These are phyloP conservation scores for Solanum piurae DNA, from an alignment of 257 asterid species.

Conservation along the genomic window DNA sequence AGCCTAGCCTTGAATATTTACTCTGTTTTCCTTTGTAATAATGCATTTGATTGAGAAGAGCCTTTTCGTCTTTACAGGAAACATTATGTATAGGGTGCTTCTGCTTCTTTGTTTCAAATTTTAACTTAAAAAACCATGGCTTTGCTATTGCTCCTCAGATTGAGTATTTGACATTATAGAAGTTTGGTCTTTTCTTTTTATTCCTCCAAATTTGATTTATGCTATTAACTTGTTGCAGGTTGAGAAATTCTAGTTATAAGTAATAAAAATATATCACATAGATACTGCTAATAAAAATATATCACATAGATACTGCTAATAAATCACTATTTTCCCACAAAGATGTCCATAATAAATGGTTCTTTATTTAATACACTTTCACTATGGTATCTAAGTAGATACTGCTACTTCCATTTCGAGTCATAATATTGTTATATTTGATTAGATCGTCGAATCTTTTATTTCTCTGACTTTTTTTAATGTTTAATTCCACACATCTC, in stretches of 20 bases:
- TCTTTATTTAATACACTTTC: not conserved
- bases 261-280: not conserved
- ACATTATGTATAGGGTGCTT: slow-evolving; percentile 31
- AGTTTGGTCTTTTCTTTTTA: not conserved
- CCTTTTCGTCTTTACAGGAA: slow-evolving; percentile 1
- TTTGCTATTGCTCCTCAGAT: not conserved
- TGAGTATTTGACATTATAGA: not conserved
- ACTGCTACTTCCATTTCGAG: not conserved
- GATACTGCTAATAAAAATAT: too few species aligned
- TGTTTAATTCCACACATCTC: not conserved
- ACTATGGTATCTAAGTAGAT: not conserved
- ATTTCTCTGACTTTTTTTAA: not conserved
- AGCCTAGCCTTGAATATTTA: not conserved
- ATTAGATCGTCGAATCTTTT: not conserved
- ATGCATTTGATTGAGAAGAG: slow-evolving; percentile 7
- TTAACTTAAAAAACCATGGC: not conserved
- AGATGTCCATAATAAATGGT: not conserved
- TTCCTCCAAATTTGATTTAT: not conserved
- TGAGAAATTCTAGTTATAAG: not conserved
- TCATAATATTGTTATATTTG: not conserved
- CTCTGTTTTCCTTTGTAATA: not conserved
- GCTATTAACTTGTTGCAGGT: not conserved
- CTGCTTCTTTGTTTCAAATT: slow-evolving; percentile 5
- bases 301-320: not conserved
- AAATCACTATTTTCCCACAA: not conserved